Base-by-base conservation (phyloP, 148 eudicot species). In the Silene uniflora region DNA sequence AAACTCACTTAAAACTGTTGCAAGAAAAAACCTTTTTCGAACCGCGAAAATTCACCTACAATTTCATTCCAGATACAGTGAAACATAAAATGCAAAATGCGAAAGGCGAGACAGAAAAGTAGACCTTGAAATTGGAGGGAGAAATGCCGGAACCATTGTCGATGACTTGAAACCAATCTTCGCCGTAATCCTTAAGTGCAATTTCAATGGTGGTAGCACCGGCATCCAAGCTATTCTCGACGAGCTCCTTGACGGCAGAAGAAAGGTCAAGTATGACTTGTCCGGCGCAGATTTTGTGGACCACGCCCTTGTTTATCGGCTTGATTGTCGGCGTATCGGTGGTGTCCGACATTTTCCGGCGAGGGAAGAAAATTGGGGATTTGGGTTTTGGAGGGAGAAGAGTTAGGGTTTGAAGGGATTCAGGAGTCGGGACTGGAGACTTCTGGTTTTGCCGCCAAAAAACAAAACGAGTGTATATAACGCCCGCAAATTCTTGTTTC, bases 151-250 rank as follows among this genome's bases (percentile, higher is more conserved):
- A 89, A 71, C 97, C 98, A 62, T 95, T 95, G 60, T 95, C 98
- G 47, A 88, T 80, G 46, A 92, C 98, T 66, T 87, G 90, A 73
- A 95, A 88, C 75, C 83, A 95, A 0, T 89, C 96, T 65, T 84
- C 81, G 5, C 98, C 98, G 70, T 88, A 86, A 16, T 95, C 97
- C 71, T 87, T 88, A 75, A 95, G 77, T 21, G 89, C 73, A 42
- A 95, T 84, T 77, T 95, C 96, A 73, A 95, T 74, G 81, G 84
- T 81, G 58, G 97, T 90, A 44, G 98, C 92, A 32, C 96, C 97
- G 29, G 96, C 96, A 71, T 95, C 98, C 69, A 95, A 77, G 90
- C 98, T 95, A 73, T 95, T 95, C 85, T 95, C 98, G 18, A 92
- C 92, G 61, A 95, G 86, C 84, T 95, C 98, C 83, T 95, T 95